Conservation (phyloP, 371 early-diverging fungal genomes). For the Mucor piriformis region DNA sequence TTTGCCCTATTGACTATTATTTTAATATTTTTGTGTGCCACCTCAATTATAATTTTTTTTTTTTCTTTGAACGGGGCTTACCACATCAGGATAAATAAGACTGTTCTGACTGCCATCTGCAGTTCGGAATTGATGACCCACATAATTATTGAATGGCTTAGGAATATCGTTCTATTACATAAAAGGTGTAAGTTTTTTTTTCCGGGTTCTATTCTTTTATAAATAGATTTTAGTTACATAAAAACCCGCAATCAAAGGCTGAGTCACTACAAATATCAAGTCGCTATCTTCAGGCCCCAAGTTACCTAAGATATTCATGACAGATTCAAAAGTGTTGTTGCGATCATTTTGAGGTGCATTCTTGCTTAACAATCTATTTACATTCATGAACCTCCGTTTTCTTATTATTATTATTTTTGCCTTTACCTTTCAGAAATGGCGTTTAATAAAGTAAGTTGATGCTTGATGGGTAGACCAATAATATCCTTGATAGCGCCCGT, state of each 20-base stretch:
- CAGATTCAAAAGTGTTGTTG: constrained; percentile 46
- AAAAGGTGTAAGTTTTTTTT: too few relatives aligned
- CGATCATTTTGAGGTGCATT: constrained; percentile 45
- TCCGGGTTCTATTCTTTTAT: too few relatives aligned
- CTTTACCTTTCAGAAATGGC: constrained; percentile 42
- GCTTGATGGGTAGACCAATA: constrained; percentile 26
- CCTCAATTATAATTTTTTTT: neutral
- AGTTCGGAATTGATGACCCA: constrained; percentile 45
- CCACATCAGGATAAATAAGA: constrained; percentile 39
- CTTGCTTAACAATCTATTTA: constrained; percentile 29
- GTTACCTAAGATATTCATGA: constrained; percentile 44
- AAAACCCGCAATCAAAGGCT: constrained; percentile 33
- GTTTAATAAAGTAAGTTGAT: constrained; percentile 29
- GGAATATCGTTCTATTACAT: constrained; percentile 37
- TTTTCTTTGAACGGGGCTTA: constrained; percentile 17
- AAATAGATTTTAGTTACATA: constrained; percentile 28
- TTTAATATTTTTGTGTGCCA: neutral
- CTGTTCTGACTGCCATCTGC: constrained; percentile 58
- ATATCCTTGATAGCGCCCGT: constrained; percentile 39
- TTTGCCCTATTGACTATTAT: constrained; percentile 36
- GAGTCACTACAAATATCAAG: constrained; percentile 26
- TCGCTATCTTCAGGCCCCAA: constrained; percentile 40
- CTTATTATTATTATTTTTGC: neutral
- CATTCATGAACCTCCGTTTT: neutral
- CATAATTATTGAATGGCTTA: constrained; percentile 46